Evolutionary conservation across 345 rosid genomes (phyloP).

Genomic region (Citrus cavaleriei): DNA sequence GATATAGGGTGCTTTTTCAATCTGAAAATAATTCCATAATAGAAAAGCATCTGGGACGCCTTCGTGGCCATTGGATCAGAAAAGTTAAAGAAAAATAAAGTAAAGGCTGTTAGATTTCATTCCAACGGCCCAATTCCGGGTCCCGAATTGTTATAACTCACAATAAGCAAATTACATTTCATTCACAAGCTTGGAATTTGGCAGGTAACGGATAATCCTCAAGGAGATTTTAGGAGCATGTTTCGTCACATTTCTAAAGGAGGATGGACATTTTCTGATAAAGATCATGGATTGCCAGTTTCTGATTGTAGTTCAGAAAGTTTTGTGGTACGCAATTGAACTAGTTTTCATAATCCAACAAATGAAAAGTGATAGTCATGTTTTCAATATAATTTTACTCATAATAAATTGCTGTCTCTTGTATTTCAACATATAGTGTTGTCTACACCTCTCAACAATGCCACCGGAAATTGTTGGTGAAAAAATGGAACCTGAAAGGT

Average conservation of each 20-base stretch:
- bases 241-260: slow-evolving; percentile 48
- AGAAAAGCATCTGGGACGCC: too few relatives aligned
- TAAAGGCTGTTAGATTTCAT: too few relatives aligned
- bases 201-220: slow-evolving; percentile 39
- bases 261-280: slow-evolving; percentile 47
- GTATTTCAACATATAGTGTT: slow-evolving; percentile 24
- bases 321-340: slow-evolving; percentile 22
- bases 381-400: not conserved
- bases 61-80: too few relatives aligned
- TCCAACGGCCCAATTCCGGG: too few relatives aligned
- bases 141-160: too few relatives aligned
- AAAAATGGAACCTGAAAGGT: slow-evolving; percentile 34
- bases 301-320: slow-evolving; percentile 49
- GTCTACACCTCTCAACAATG: slow-evolving; percentile 43
- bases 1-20: too few relatives aligned
- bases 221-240: slow-evolving; percentile 34
- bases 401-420: not conserved
- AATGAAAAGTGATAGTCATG: not conserved
- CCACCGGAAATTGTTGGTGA: slow-evolving; percentile 50
- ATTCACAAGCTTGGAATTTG: not conserved
- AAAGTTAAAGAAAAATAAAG: too few relatives aligned
- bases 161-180: too few relatives aligned
- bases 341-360: too few relatives aligned
- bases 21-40: too few relatives aligned
- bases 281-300: slow-evolving; percentile 55